Evolutionary conservation across 495 filamentous ascomycete species (phyloP), one percentile per base, ranked within the genome.

Genomic region (Penicillium cosmopolitanum): DNA sequence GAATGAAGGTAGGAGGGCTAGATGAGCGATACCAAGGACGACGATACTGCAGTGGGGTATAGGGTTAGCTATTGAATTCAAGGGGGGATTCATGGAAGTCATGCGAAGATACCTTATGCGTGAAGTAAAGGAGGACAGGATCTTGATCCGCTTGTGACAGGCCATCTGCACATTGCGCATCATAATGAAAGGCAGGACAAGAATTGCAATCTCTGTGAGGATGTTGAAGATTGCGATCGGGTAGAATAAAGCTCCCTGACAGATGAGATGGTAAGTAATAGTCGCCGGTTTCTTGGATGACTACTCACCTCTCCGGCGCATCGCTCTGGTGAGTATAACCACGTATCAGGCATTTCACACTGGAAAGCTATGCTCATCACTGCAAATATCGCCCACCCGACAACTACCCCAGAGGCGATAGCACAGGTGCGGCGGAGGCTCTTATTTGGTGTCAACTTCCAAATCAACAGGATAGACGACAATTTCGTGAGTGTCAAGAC

Each of bases 111-210:
- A 68, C 69, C 61, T 35, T 23, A 61, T 4, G 13, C 69, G 64
- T 7, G 59, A 48, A 18, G 52, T 59, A 40, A 72, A 72, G 1
- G 67, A 66, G 35, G 42, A 62, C 43, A 72, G 56, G 28, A 72
- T 66, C 53, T 66, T 64, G 0, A 68, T n/a, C 7, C 65, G 58
- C 50, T 61, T 68, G 25, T 48, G 11, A 46, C 15, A 47, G n/a
- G 34, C 54, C 59, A 70, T 63, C 42, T 68, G 67, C 10, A 72
- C 67, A 47, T 65, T 61, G 1, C 53, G 57, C 60, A 72, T 65
- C 69, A 72, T 70, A 36, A 66, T 55, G 53, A 70, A 66, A 0
- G 67, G 65, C 8, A 56, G 46, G 8, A 58, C 31, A 21, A 62
- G 56, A 33, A 70, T 58, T 21, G 65, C 44, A 10, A 63, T 51